phyloP scores from a whole-genome alignment of 1,139 yeast species.

The Taphrina wiesneri region DNA sequence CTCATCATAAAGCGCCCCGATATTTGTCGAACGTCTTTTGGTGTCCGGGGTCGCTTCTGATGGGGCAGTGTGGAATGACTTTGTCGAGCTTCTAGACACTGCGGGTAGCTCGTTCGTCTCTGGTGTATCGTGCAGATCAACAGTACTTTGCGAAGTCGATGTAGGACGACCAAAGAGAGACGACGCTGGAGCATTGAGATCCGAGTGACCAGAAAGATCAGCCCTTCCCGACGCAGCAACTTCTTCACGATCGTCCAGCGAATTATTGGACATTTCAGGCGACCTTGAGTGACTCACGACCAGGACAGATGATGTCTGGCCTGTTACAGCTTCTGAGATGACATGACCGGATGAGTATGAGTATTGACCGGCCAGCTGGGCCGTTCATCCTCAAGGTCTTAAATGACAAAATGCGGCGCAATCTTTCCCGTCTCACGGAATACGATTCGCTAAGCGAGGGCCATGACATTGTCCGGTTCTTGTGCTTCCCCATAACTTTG shows the following conservation, averaged over 20 bases:
- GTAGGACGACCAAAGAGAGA: background rate
- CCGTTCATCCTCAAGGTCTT: background rate
- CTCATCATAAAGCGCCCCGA: background rate
- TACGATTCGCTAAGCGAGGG: no score
- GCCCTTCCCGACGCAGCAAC: no score
- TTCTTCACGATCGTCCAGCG: no score
- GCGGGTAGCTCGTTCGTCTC: background rate
- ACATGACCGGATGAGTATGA: no score
- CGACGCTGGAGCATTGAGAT: background rate
- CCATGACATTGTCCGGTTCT: no score
- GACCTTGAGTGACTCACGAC: no score
- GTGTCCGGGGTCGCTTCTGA: background rate
- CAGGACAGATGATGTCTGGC: no score
- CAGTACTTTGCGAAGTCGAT: background rate
- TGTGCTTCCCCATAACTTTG: no score
- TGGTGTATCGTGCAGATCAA: background rate
- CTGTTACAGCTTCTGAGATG: no score
- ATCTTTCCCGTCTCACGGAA: background rate
- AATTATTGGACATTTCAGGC: no score
- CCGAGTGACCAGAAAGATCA: no score
- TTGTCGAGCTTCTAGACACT: background rate
- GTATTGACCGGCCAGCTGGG: no score
- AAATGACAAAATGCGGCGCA: constrained; percentile 2
- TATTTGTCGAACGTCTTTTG: background rate
- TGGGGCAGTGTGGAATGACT: background rate